A percentile compares a stretch with the other conserved stretches of the same genome.
phyloP scores from a whole-genome alignment of 202 grass and related monocot genomes.

The Carex arenaria region DNA sequence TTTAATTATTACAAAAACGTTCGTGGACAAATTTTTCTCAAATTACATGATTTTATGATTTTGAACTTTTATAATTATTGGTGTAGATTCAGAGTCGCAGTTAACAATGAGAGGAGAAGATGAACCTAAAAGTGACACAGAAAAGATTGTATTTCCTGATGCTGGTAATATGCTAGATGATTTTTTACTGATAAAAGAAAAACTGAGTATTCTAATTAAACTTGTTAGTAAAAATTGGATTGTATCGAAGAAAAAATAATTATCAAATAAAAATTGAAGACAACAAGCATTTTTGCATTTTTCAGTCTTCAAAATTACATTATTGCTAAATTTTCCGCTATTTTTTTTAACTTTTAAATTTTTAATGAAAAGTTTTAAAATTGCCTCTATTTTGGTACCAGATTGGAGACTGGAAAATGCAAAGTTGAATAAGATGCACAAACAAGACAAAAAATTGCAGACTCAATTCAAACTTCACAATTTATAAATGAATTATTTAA shows the following conservation, averaged over 20 bases:
- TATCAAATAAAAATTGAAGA: neutral
- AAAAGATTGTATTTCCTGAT: neutral
- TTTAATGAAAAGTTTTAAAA: neutral
- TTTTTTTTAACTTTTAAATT: neutral
- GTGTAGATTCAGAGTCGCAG: neutral
- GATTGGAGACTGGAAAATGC: neutral
- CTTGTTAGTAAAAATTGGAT: neutral
- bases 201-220: neutral
- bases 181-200: neutral
- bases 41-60: neutral
- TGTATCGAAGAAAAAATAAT: neutral
- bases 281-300: too few species aligned
- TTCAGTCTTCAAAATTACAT: neutral
- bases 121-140: slow-evolving; percentile 5
- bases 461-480: neutral
- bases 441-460: neutral
- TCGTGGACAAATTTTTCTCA: neutral
- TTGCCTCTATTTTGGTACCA: neutral
- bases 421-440: neutral
- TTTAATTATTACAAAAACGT: neutral
- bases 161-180: slow-evolving; percentile 1
- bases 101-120: neutral
- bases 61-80: neutral
- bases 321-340: neutral
- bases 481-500: neutral